Evolutionary conservation across 73 alveolate genomes (phyloP), one percentile per base, ranked within the genome.

Genomic region (Paramecium caudatum): DNA sequence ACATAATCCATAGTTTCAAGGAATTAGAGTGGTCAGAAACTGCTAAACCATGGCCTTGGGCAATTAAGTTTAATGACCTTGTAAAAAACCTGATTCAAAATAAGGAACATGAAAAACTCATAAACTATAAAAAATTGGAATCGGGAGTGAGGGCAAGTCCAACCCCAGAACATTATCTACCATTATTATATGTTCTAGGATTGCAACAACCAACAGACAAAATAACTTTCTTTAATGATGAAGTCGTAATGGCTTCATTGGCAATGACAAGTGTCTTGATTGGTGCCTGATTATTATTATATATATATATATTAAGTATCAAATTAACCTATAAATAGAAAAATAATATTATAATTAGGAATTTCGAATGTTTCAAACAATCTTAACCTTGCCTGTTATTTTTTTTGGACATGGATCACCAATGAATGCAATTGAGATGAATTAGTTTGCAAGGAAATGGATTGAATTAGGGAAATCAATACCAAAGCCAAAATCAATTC

Each of bases 381-480:
- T 65, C 50, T 65, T 65, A 65, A 74, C 45, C 10, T 23, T 82
- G 37, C 91, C 91, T 5, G 61, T 49, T 7, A 47, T 82, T 48
- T 82, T 82, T 39, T 47, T 82, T 8, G 91, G 91, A 3, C 91
- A 82, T 46, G 91, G 91, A 47, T 34, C 81, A 17, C 91, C 91
- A 3, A 82, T 82, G 91, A 82, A 82, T 49, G 91, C 86, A 7
- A 46, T 82, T 9, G 91, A 82, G 34, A 17, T 21, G 8, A 82
- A 82, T 36, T 15, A 30, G 9, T 48, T 19, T 21, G 12, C 91
- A 10, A 47, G 7, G 13, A 37, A 61, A 27, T 82, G 91, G 91
- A 82, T 43, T 9, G 82, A 82, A 46, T 45, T 81, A 12, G 82
- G 30, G 8, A 49, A 8, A 15, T 47, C 48, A n/a, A 1, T 47